These are phyloP conservation scores for Blastomyces emzantsi DNA, from an alignment of 2,329 filamentous ascomycete species.

Conservation along the genomic window DNA sequence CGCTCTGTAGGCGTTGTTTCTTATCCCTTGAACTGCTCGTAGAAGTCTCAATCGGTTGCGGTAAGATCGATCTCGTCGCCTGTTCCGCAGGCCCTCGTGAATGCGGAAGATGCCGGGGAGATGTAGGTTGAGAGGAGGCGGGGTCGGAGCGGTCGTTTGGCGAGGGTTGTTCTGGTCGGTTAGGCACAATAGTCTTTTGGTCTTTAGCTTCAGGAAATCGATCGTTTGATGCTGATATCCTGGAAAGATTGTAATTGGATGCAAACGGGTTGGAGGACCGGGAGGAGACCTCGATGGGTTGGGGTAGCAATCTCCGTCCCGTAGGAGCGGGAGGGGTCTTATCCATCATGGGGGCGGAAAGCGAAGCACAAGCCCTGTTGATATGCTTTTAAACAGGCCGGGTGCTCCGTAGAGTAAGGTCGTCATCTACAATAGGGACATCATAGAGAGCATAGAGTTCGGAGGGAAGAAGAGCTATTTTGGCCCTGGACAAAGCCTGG, in stretches of 20 bases:
- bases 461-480: neutral
- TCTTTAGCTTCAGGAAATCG: conserved; percentile 3
- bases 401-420: neutral
- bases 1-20: conserved; percentile 11
- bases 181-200: neutral
- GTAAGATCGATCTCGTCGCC: conserved; percentile 26
- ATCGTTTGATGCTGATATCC: neutral
- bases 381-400: neutral
- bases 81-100: neutral
- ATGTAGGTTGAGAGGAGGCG: neutral
- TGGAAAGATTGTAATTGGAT: conserved; percentile 4
- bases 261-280: conserved; percentile 17
- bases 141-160: neutral
- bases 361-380: conserved; percentile 1
- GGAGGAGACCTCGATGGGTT: conserved; percentile 29
- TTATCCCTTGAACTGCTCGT: conserved; percentile 33
- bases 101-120: conserved; percentile 5
- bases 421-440: neutral
- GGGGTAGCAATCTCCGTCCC: conserved; percentile 24
- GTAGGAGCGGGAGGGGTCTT: conserved; percentile 1
- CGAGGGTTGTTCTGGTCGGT: neutral
- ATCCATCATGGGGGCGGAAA: conserved; percentile 2
- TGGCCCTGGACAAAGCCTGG: neutral
- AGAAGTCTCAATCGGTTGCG: conserved; percentile 38
- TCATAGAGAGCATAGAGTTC: neutral